phyloP scores from a whole-genome alignment of 1,139 yeast species.

The Citeromyces hawaiiensis region DNA sequence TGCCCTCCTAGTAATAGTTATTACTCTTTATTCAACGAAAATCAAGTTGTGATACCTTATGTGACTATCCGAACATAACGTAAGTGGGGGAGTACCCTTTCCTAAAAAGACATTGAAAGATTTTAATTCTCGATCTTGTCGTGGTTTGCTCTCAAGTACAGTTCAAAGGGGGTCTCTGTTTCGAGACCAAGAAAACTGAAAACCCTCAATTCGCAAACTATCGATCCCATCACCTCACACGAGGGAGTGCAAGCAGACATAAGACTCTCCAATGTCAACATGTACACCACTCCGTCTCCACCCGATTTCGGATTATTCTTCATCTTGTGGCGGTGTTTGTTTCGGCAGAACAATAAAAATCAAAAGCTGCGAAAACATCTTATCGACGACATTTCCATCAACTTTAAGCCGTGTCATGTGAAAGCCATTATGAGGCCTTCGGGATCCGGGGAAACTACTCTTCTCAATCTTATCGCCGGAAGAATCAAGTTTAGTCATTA shows the following conservation, averaged over 20 bases:
- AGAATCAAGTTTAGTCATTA: conserved; percentile 27
- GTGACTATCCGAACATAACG: too few species aligned
- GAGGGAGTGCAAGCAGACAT: neutral
- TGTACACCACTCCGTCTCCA: conserved; percentile 1
- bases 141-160: conserved; percentile 24
- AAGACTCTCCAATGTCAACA: conserved; percentile 1
- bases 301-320: conserved; percentile 3
- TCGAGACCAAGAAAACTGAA: conserved; percentile 18
- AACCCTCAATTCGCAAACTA: neutral
- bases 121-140: too few species aligned
- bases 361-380: conserved; percentile 4
- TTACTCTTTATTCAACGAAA: too few species aligned
- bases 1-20: too few species aligned
- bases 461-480: conserved; percentile 47
- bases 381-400: conserved; percentile 35
- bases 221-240: neutral
- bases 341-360: neutral
- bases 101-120: too few species aligned
- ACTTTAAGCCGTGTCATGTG: conserved; percentile 41
- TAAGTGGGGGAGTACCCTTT: too few species aligned
- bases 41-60: too few species aligned
- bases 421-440: conserved; percentile 78
- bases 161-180: conserved; percentile 34
- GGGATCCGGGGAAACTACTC: conserved; percentile 66
- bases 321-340: conserved; percentile 1